A percentile compares a stretch with the other conserved stretches of the same genome.
Evolutionary conservation across 108 stramenopile species (phyloP).

Genomic region (Parietichytrium sp.): DNA sequence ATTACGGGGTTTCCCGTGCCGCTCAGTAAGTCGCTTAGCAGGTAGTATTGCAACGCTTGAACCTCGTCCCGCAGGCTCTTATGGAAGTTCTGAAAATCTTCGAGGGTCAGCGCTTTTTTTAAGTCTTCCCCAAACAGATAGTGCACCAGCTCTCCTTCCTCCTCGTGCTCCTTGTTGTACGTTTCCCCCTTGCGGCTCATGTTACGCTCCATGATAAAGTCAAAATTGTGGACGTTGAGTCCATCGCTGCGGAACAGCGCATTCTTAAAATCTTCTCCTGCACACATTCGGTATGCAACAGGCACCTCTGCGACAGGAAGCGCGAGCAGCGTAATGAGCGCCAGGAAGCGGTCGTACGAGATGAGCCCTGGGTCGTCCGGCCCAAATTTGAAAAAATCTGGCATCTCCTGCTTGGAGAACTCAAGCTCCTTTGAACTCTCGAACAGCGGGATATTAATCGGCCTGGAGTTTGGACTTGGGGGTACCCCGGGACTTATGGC

Average conservation of each 20-base stretch:
- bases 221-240: constrained; percentile 22
- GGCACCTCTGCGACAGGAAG: constrained; percentile 30
- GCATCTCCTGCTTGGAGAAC: constrained; percentile 37
- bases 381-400: constrained; percentile 23
- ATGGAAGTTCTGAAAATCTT: background rate
- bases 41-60: constrained; percentile 26
- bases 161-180: background rate
- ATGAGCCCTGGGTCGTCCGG: constrained; percentile 34
- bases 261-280: constrained; percentile 19
- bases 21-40: background rate
- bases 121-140: background rate
- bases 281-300: constrained; percentile 18
- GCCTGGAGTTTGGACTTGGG: constrained; percentile 5
- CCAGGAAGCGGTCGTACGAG: constrained; percentile 9
- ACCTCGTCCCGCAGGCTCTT: background rate
- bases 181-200: background rate
- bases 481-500: constrained; percentile 27
- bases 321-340: background rate
- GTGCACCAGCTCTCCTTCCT: background rate
- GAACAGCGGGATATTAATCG: constrained; percentile 22
- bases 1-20: background rate
- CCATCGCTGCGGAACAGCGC: constrained; percentile 12
- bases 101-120: background rate
- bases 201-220: constrained; percentile 37
- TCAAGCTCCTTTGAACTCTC: constrained; percentile 36